Base-by-base conservation (phyloP, 2,329 filamentous ascomycete species). In the Phialophora tarda region DNA sequence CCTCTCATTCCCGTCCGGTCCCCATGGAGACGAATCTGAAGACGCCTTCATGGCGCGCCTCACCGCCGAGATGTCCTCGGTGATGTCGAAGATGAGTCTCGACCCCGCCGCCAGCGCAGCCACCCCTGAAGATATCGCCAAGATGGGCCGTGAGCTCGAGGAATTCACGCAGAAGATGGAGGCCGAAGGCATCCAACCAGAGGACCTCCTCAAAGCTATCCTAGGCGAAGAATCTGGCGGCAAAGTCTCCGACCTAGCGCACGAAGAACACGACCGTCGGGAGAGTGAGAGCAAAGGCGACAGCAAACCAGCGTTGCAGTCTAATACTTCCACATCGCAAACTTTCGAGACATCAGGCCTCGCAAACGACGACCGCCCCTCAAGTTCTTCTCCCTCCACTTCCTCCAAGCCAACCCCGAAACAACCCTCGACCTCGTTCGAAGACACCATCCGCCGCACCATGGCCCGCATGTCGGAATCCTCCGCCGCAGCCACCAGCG, bases 401-500 rank as follows among this genome's bases (percentile, higher is more conserved):
- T 47, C 54, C 14, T 23, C 54, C 12, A 60, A 38, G 23, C 8
- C 53, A 24, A 60, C 74, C 74, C 7, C 76, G 73, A 77, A 32
- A 77, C 73, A 59, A 75, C 75, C 7, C 74, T 78, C 51, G 71
- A 75, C 75, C 0, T 66, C 70, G 6, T 99, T 99, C 78, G 92
- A 96, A 75, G 93, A 97, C 66, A 96, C 92, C 0, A 98, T 99
- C 73, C 89, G 90, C 67, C 88, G 88, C 73, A 98, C 95, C 0
- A 97, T 99, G 91, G 92, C 96, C 79, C 90, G 95, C 57, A 97
- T 99, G 92, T 91, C 96, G 74, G 87, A 87, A 38, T 97, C 93
- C 0, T 93, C 91, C 48, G 41, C 57, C 44, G 59, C 59, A 1
- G 89, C 94, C 48, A 89, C 93, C 72, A 93, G 93, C 0, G 91